phyloP scores from a whole-genome alignment of 2,329 filamentous ascomycete species.

The Alternaria rosae region DNA sequence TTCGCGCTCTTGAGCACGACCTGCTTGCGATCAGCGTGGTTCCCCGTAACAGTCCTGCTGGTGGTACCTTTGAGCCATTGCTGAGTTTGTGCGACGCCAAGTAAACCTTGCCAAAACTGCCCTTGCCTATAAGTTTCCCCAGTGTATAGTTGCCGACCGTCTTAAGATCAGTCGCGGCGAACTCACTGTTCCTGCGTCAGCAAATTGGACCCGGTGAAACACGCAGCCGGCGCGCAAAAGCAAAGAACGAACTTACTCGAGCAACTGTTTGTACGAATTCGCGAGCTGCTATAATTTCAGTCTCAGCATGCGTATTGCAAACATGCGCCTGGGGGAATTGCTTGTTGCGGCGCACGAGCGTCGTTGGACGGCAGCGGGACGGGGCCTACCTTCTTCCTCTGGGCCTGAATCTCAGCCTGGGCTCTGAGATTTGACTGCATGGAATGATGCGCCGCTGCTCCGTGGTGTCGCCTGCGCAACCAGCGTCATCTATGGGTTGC shows the following conservation, averaged over 20 bases:
- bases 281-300: constrained; percentile 71
- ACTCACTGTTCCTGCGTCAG: constrained; percentile 71
- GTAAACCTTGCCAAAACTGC: constrained; percentile 98
- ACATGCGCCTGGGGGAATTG: constrained; percentile 7
- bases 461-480: constrained; percentile 34
- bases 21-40: constrained; percentile 57
- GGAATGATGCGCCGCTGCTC: constrained; percentile 45
- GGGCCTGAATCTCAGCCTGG: constrained; percentile 65
- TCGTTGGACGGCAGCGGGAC: neutral
- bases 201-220: constrained; percentile 8
- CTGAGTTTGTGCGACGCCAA: constrained; percentile 95
- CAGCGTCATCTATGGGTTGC: constrained; percentile 46
- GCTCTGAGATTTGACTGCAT: constrained; percentile 57
- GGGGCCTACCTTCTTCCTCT: constrained; percentile 64
- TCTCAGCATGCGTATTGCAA: constrained; percentile 8
- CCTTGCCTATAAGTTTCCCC: constrained; percentile 92
- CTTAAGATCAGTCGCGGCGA: constrained; percentile 87
- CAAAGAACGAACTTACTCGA: constrained; percentile 71
- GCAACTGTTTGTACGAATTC: constrained; percentile 93
- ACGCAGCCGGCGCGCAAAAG: constrained; percentile 9
- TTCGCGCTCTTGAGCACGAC: constrained; percentile 98
- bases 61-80: constrained; percentile 89
- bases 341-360: constrained; percentile 12
- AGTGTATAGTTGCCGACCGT: constrained; percentile 95
- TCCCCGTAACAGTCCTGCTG: neutral